phyloP scores from a whole-genome alignment of 805 yeast genomes.

The Sugiyamaella marilandica region DNA sequence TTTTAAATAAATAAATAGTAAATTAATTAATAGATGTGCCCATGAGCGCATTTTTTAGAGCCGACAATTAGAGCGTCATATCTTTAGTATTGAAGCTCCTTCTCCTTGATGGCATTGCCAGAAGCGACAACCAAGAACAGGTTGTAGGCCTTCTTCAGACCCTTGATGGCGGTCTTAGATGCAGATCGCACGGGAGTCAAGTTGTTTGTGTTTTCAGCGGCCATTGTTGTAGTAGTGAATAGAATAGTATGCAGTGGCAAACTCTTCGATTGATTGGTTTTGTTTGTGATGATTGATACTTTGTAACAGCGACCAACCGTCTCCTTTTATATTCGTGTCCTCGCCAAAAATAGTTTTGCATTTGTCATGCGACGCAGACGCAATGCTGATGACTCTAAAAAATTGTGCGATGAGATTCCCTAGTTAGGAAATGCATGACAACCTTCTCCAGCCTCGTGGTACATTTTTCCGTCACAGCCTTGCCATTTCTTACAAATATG shows the following conservation, averaged over 20 bases:
- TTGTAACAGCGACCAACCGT: background rate
- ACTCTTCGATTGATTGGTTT: background rate
- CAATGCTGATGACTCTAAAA: background rate
- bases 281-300: background rate
- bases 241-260: no score
- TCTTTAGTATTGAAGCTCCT: background rate
- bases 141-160: constrained; percentile 1
- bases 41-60: background rate
- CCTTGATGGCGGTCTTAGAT: background rate
- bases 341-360: constrained; percentile 1
- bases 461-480: background rate
- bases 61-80: no score
- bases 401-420: background rate
- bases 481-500: background rate
- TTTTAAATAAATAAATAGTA: background rate
- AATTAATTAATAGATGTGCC: background rate
- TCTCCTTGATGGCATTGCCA: constrained; percentile 2
- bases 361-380: background rate
- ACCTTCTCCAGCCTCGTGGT: background rate
- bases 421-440: background rate
- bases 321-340: background rate
- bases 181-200: constrained; percentile 1
- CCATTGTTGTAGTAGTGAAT: background rate
- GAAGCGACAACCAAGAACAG: constrained; percentile 1
- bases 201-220: background rate